Base-by-base conservation (phyloP, 2,329 filamentous ascomycete species). In the Arthrobotrys pseudoclavata region DNA sequence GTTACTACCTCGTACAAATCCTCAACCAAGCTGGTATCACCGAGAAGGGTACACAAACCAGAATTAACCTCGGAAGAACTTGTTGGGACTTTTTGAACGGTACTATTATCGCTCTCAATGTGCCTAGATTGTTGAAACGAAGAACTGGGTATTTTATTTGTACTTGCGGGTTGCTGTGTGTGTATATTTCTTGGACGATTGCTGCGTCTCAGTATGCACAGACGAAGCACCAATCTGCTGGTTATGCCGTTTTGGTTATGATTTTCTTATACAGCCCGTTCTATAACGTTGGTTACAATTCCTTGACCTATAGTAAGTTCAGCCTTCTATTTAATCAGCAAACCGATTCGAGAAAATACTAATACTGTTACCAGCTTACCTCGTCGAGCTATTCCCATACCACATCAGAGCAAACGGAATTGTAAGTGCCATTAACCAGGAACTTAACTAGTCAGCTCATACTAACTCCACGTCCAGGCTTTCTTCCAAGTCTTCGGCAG, bases 271-370 rank as follows among this genome's bases (percentile, higher is more conserved):
- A 85, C 69, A 85, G 72, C 9, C 87, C 88, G 2, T 85, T 84
- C 76, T 91, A 91, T 82, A 90, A 90, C 80, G 85, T 91, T 61
- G 89, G 88, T n/a, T 89, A 90, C 82, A 91, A 91, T 81, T 88
- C 89, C 13, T 84, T 91, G 68, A 89, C 88, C 0, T 90, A 90
- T 82, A 90, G 86, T 87, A 82, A 83, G 86, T 81, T 24, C 9
- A 55, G 52, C 70, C 76, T 60, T 26, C 0, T 34, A 0, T 15
- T 22, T 5, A 1, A 34, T 57, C 20, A n/a, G 4, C 20, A 0
- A 24, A 24, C 22, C 45, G 13, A 26, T 5, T 37, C 12, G 0
- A 26, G 15, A 15, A n/a, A 31, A 29, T 37, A 55, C 67, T 62
- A 62, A 70, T 26, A n/a, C 0, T 45, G 9, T 34, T 40, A 42